Evolutionary conservation across 2,329 filamentous ascomycete species (phyloP).

Genomic region (Pyrenochaeta sp.): DNA sequence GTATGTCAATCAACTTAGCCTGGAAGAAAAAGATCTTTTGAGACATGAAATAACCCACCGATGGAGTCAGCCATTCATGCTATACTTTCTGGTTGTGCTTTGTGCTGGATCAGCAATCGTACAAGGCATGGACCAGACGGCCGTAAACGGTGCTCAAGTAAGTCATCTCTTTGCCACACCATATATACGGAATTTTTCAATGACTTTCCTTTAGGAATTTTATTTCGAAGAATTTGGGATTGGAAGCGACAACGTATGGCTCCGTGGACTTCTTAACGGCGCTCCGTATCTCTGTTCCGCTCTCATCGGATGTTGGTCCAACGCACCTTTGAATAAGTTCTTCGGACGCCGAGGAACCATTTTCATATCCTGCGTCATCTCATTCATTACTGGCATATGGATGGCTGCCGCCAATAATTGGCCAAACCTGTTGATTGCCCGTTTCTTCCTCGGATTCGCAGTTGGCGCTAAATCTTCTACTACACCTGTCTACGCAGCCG

Average conservation of each 20-base stretch:
- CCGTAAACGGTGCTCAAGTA: slow-evolving; percentile 44
- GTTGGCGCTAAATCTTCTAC: slow-evolving; percentile 49
- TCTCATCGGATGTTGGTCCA: slow-evolving; percentile 53
- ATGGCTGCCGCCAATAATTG: slow-evolving; percentile 42
- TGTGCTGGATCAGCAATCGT: slow-evolving; percentile 75
- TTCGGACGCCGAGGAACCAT: slow-evolving; percentile 45
- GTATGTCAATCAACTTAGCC: slow-evolving; percentile 57
- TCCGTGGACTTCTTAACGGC: slow-evolving; percentile 39
- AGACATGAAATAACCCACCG: slow-evolving; percentile 69
- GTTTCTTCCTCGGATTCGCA: slow-evolving; percentile 44
- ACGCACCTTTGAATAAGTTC: slow-evolving; percentile 42
- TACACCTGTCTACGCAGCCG: slow-evolving; percentile 58
- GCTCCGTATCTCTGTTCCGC: slow-evolving; percentile 40
- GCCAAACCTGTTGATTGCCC: slow-evolving; percentile 42
- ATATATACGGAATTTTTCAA: neutral
- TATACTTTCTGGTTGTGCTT: slow-evolving; percentile 72
- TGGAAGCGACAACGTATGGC: slow-evolving; percentile 36
- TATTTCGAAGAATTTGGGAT: slow-evolving; percentile 42
- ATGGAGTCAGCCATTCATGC: slow-evolving; percentile 72
- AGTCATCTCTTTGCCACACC: neutral
- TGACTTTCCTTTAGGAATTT: slow-evolving; percentile 31
- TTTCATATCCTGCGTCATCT: slow-evolving; percentile 45
- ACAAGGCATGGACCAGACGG: slow-evolving; percentile 61
- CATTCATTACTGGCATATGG: slow-evolving; percentile 43
- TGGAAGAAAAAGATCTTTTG: slow-evolving; percentile 66